Percentiles rank a stretch among this genome's conserved stretches.
Conservation (phyloP, 2,329 filamentous ascomycete species). For the Diaporthe citri region DNA sequence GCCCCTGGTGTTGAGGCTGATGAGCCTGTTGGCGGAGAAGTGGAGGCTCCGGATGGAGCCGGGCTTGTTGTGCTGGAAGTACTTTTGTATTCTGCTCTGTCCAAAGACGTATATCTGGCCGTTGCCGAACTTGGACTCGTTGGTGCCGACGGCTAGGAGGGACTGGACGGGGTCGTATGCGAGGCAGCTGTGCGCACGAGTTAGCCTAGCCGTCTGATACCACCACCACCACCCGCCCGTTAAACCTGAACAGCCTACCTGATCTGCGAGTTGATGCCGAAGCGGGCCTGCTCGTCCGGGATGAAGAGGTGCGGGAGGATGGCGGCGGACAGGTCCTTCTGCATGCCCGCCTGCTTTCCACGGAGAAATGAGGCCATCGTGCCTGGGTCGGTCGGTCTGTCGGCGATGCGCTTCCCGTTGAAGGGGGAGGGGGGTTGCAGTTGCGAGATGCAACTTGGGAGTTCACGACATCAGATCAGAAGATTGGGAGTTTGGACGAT, state of each 20-base stretch:
- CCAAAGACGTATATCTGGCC: conserved; percentile 93
- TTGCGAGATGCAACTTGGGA: conserved; percentile 2
- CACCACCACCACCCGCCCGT: neutral
- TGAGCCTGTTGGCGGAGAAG: conserved; percentile 87
- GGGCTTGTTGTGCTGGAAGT: conserved; percentile 77
- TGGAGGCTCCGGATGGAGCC: conserved; percentile 83
- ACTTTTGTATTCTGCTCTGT: conserved; percentile 81
- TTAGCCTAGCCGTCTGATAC: conserved; percentile 14
- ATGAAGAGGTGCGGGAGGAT: conserved; percentile 83
- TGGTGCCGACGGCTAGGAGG: conserved; percentile 90
- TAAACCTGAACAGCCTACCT: conserved; percentile 57
- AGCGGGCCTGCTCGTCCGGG: conserved; percentile 85
- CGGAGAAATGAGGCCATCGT: conserved; percentile 88
- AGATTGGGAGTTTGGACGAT: neutral
- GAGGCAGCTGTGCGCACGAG: conserved; percentile 71
- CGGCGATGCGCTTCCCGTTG: neutral
- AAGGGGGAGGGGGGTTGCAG: neutral
- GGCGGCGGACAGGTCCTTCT: conserved; percentile 88
- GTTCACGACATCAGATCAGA: neutral
- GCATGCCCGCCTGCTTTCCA: conserved; percentile 93
- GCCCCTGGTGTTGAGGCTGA: conserved; percentile 88
- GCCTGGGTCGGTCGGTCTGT: neutral
- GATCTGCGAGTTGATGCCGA: conserved; percentile 84
- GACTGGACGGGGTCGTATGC: conserved; percentile 96
- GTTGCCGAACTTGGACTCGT: conserved; percentile 85